Evolutionary conservation across 257 asterid species (phyloP), one percentile per base, ranked within the genome.

Genomic region (Marsdenia floribunda): DNA sequence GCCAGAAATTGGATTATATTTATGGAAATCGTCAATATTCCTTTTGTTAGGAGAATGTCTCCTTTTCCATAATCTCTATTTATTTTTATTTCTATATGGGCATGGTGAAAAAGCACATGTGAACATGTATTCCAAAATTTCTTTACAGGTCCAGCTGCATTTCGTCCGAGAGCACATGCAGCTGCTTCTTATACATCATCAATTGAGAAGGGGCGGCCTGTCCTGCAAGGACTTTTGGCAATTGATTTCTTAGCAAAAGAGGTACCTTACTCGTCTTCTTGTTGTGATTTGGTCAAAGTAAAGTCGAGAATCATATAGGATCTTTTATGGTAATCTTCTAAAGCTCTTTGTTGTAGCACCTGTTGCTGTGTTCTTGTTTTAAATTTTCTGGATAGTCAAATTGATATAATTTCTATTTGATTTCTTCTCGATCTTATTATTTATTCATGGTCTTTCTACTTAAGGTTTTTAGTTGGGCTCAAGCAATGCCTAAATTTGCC

Each of bases 401-500:
- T 37, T 70, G 60, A 70, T 38, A 29, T 68, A 33, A 72, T 60
- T 54, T 26, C 15, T 58, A 29, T 19, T 14, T 24, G 19, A 8
- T n/a, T 55, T 37, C 50, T 74, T 59, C 5, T 19, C 6, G 13
- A 22, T 75, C 16, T 50, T 8, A 19, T 24, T 72, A 12, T 73
- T 74, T 75, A 24, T 19, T 59, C 69, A 24, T 57, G 52, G 58
- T 61, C 35, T 64, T 81, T 80, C 80, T 72, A n/a, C 81, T 61
- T 52, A 80, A 95, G 99, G 98, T 95, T 74, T 92, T 95, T 84
- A 94, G 97, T 35, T 95, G 99, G 99, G 98, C 97, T 68, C 98
- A 95, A 87, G 96, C 99, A 84, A 88, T 92, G 99, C 99, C 99
- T 75, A 95, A 92, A 86, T 95, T 92, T 86, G 85, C 98, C 74